phyloP scores from a whole-genome alignment of 75 land plant species.

The Larix kaempferi region DNA sequence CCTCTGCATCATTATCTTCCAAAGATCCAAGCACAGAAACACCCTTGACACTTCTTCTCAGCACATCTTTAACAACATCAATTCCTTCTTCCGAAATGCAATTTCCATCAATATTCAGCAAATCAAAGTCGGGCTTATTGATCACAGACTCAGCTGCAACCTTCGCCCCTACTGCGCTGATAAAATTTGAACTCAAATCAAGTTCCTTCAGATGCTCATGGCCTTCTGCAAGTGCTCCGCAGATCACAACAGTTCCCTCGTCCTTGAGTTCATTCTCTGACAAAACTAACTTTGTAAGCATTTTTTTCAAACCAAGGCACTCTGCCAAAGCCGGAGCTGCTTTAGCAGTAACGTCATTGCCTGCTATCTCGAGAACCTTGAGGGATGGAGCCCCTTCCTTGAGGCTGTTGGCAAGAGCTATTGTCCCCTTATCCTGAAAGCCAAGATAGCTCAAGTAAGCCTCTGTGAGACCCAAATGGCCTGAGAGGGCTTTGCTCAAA shows the following conservation, averaged over 20 bases:
- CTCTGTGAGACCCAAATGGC: conserved; percentile 39
- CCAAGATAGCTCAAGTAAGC: conserved; percentile 60
- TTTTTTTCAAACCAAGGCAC: conserved; percentile 49
- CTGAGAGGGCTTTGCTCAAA: conserved; percentile 53
- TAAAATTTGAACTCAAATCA: conserved; percentile 68
- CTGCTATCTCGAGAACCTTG: conserved; percentile 79
- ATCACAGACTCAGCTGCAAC: conserved; percentile 71
- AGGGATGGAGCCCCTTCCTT: conserved; percentile 66
- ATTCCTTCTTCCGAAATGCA: conserved; percentile 83
- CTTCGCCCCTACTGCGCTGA: conserved; percentile 74
- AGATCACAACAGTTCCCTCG: conserved; percentile 70
- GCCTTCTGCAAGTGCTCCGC: conserved; percentile 51
- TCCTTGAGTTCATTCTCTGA: conserved; percentile 94
- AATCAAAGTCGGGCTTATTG: conserved; percentile 45
- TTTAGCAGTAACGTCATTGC: conserved; percentile 76
- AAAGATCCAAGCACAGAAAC: conserved; percentile 64
- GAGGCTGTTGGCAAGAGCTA: conserved; percentile 61
- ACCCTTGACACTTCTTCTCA: conserved; percentile 38
- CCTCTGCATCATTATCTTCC: conserved; percentile 91
- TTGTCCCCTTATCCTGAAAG: conserved; percentile 83
- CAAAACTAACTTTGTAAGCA: conserved; percentile 60
- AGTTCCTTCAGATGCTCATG: conserved; percentile 63
- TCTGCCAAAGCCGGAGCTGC: conserved; percentile 54
- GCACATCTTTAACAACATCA: conserved; percentile 66
- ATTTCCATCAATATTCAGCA: conserved; percentile 75